Conservation (phyloP, 164 flowering plant genomes). For the Houttuynia cordata region DNA sequence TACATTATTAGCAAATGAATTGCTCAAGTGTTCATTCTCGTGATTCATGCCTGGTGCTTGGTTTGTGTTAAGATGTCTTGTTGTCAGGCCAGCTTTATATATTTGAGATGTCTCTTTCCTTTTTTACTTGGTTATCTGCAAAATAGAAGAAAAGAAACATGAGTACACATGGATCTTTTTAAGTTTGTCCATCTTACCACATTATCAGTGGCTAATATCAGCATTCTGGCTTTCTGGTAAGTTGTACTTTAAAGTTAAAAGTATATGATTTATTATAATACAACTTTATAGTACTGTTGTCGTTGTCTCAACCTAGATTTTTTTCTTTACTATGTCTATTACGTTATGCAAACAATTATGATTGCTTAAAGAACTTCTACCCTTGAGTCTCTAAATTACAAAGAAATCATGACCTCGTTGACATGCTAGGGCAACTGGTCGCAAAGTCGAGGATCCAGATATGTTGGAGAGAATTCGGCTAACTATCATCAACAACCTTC, state of each 20-base stretch:
- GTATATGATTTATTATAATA: neutral
- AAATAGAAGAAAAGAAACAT: neutral
- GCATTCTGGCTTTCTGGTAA: neutral
- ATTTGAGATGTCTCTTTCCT: neutral
- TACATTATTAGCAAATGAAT: neutral
- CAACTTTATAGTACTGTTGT: neutral
- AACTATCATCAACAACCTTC: conserved; percentile 33
- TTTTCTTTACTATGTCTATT: neutral
- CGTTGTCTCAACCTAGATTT: neutral
- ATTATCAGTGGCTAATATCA: neutral
- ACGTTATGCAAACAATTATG: neutral
- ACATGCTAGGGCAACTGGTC: conserved; percentile 52
- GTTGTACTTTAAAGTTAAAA: neutral
- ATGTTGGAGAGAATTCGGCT: conserved; percentile 31
- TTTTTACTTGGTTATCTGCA: neutral
- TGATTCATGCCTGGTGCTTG: neutral
- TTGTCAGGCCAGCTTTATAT: neutral
- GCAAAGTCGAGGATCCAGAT: conserved; percentile 71
- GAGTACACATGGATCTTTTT: neutral
- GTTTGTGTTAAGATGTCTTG: neutral
- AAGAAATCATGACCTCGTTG: neutral
- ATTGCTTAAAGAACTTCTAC: neutral
- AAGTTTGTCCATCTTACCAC: neutral
- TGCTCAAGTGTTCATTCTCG: too few relatives aligned
- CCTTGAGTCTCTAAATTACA: neutral